Evolutionary conservation across 805 yeast species (phyloP).

Genomic region (Helenozyma rhizophorensis): DNA sequence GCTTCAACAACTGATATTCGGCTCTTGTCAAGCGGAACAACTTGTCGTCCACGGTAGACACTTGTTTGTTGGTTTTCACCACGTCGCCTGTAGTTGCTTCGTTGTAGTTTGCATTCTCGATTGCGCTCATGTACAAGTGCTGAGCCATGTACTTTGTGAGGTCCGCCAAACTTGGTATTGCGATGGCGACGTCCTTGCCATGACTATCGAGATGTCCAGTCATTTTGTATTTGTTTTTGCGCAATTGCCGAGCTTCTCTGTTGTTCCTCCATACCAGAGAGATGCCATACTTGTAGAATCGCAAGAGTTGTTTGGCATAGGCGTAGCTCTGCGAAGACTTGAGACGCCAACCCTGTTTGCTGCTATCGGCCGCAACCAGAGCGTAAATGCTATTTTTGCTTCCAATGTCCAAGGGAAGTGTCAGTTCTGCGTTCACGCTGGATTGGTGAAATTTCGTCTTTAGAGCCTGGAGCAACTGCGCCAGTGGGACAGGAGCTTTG

Average conservation of each 20-base stretch:
- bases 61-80: slow-evolving; percentile 9
- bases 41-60: slow-evolving; percentile 5
- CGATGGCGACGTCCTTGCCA: slow-evolving; percentile 23
- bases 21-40: slow-evolving; percentile 42
- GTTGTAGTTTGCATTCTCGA: slow-evolving; percentile 29
- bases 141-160: slow-evolving; percentile 34
- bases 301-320: slow-evolving; percentile 42
- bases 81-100: slow-evolving; percentile 17
- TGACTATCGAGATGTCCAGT: slow-evolving; percentile 15
- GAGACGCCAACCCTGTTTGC: slow-evolving; percentile 11
- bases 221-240: slow-evolving; percentile 17
- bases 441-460: slow-evolving; percentile 1
- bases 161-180: slow-evolving; percentile 30
- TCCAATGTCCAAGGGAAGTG: slow-evolving; percentile 28
- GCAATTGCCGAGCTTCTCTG: slow-evolving; percentile 13
- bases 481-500: no score
- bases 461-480: slow-evolving; percentile 7
- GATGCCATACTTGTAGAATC: slow-evolving; percentile 57
- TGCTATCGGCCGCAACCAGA: slow-evolving; percentile 18
- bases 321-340: slow-evolving; percentile 31
- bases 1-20: slow-evolving; percentile 46
- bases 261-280: slow-evolving; percentile 49
- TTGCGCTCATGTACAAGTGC: slow-evolving; percentile 29
- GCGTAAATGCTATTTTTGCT: slow-evolving; percentile 24
- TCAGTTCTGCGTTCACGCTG: slow-evolving; percentile 24